Percentiles rank a stretch among this genome's conserved stretches.
Conservation (phyloP, 257 asterid species). For the Rauvolfia tetraphylla region DNA sequence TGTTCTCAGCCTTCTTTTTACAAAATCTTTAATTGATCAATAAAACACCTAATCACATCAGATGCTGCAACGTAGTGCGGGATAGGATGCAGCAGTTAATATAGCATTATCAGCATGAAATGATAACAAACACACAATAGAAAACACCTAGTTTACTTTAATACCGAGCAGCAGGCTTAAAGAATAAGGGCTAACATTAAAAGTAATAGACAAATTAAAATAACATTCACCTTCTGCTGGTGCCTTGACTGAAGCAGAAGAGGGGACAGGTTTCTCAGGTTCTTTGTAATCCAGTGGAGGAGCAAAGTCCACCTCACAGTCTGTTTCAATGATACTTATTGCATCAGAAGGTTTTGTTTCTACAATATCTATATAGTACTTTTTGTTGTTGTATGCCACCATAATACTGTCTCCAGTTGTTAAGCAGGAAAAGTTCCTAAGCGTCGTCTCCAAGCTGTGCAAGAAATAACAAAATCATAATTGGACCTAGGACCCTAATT, state of each 20-base stretch:
- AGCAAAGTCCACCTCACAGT: slow-evolving; percentile 99
- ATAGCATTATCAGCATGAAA: background rate
- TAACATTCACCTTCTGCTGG: slow-evolving; percentile 35
- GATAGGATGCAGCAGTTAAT: background rate
- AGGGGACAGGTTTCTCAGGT: slow-evolving; percentile 63
- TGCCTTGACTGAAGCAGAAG: slow-evolving; percentile 55
- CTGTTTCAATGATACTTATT: slow-evolving; percentile 90
- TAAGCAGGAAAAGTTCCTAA: slow-evolving; percentile 96
- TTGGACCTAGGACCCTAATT: slow-evolving; percentile 9
- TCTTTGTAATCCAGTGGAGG: slow-evolving; percentile 98
- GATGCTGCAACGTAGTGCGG: background rate
- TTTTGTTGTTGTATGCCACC: slow-evolving; percentile 97
- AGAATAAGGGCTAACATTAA: background rate
- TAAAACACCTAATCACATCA: background rate
- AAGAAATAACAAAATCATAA: slow-evolving; percentile 22
- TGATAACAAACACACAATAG: background rate
- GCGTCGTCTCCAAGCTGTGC: slow-evolving; percentile 69
- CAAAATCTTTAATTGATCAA: background rate
- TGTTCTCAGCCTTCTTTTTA: background rate
- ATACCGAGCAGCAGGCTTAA: background rate
- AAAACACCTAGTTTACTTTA: background rate
- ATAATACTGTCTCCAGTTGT: slow-evolving; percentile 94
- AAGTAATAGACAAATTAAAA: background rate
- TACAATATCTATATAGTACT: slow-evolving; percentile 87
- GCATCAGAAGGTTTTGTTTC: slow-evolving; percentile 97